Percentiles rank a stretch among this genome's conserved stretches.
phyloP scores from a whole-genome alignment of 1,284 basidiomycete species.

The Coniferiporia sulphurascens region DNA sequence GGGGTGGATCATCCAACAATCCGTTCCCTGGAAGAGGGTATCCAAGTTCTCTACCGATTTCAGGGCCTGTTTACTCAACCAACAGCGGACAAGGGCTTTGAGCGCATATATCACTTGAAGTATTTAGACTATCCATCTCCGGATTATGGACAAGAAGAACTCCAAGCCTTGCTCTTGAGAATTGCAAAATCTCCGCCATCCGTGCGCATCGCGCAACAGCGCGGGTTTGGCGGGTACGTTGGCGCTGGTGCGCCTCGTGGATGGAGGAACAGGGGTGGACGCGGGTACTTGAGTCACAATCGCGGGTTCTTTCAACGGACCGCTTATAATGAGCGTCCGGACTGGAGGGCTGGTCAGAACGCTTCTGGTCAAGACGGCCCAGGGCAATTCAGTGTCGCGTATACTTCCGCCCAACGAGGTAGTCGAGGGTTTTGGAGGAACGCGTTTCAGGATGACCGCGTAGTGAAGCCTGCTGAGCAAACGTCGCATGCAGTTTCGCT shows the following conservation, averaged over 20 bases:
- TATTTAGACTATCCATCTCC: constrained; percentile 45
- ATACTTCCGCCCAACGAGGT: neutral
- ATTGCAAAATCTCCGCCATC: constrained; percentile 23
- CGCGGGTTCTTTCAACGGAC: neutral
- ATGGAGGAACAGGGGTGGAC: neutral
- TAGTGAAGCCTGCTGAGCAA: neutral
- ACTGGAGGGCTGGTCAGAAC: neutral
- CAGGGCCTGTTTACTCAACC: constrained; percentile 53
- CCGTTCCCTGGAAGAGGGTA: constrained; percentile 46
- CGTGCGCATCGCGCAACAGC: neutral
- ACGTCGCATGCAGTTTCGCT: neutral
- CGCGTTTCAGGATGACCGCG: constrained; percentile 2
- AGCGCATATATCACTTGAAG: constrained; percentile 50
- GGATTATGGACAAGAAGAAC: constrained; percentile 45
- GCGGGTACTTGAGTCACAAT: neutral
- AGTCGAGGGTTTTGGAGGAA: neutral
- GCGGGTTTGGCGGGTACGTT: constrained; percentile 2
- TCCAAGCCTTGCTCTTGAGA: constrained; percentile 46
- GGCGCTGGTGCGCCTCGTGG: neutral
- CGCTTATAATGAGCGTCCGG: neutral
- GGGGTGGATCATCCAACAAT: constrained; percentile 70
- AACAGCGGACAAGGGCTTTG: constrained; percentile 49
- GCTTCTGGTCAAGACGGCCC: neutral
- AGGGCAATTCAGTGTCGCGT: neutral
- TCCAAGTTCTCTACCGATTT: constrained; percentile 56